Evolutionary conservation across 2,329 filamentous ascomycete species (phyloP).

Genomic region (Epichloe baconii): DNA sequence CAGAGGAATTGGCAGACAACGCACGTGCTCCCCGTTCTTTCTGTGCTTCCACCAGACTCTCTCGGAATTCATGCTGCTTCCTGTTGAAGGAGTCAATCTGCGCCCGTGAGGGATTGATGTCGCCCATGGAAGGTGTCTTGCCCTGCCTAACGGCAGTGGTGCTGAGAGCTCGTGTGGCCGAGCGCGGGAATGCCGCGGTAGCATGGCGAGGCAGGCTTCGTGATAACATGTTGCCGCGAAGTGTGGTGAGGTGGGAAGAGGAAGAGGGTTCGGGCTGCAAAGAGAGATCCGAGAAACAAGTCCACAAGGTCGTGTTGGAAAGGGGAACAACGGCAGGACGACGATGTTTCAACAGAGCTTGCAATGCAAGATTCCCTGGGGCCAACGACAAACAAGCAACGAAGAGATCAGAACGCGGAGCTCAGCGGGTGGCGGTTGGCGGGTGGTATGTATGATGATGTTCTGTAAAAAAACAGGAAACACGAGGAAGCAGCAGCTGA

Average conservation of each 20-base stretch:
- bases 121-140: conserved; percentile 65
- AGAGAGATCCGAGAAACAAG: conserved; percentile 2
- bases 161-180: conserved; percentile 42
- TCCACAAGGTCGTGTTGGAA: background rate
- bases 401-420: background rate
- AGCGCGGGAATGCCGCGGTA: conserved; percentile 30
- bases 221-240: conserved; percentile 7
- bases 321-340: background rate
- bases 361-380: background rate
- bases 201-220: conserved; percentile 26
- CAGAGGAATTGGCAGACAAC: conserved; percentile 29
- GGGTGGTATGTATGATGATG: background rate
- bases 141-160: conserved; percentile 32
- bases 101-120: conserved; percentile 56
- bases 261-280: conserved; percentile 5
- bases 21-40: conserved; percentile 80
- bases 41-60: conserved; percentile 62
- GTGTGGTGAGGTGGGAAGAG: background rate
- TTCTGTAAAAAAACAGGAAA: background rate
- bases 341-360: background rate
- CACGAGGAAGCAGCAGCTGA: background rate
- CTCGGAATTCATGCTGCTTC: conserved; percentile 78
- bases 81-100: conserved; percentile 64
- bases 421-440: background rate
- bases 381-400: background rate